Evolutionary conservation across 768 basidiomycete genomes (phyloP), one percentile per base, ranked within the genome.

Genomic region (Rhodotorula babjevae): DNA sequence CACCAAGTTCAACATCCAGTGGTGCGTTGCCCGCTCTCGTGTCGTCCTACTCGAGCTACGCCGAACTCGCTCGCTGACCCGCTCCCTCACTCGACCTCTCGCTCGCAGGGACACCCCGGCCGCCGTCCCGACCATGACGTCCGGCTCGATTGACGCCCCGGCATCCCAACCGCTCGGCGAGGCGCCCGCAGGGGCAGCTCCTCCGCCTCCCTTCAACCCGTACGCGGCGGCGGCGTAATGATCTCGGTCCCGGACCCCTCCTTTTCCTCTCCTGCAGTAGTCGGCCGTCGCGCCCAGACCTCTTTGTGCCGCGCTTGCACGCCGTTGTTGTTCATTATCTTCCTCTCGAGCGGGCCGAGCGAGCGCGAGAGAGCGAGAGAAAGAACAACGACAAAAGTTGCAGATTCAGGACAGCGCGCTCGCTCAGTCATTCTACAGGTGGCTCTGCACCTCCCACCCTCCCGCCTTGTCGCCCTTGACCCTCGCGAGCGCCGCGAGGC

Each of bases 1-100:
- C 50, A 99, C 96, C 63, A 85, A 94, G 75, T 84, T 82, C 67
- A 81, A 78, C 68, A 82, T 82, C 72, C 78, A 78, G 61, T 82
- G 82, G 82, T 82, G 56, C 29, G 71, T 55, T 0, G 14, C 31
- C n/a, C n/a, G n/a, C n/a, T n/a, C n/a, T n/a, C n/a, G n/a, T n/a
- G n/a, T n/a, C n/a, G n/a, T n/a, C n/a, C n/a, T n/a, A n/a, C n/a
- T n/a, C n/a, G n/a, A n/a, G n/a, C n/a, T n/a, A n/a, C n/a, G n/a
- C n/a, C n/a, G n/a, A n/a, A n/a, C n/a, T n/a, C n/a, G n/a, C 25
- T 6, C 25, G 31, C 27, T 3, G 23, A 4, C 0, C 36, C 21
- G 40, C 7, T 31, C 21, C 3, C 61, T 46, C 2, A 15, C 42
- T 23, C 4, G 18, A 9, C 14, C 47, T 15, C 21, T 1, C 27